Evolutionary conservation across 306 rosid species (phyloP).

Genomic region (Fragaria vesca): DNA sequence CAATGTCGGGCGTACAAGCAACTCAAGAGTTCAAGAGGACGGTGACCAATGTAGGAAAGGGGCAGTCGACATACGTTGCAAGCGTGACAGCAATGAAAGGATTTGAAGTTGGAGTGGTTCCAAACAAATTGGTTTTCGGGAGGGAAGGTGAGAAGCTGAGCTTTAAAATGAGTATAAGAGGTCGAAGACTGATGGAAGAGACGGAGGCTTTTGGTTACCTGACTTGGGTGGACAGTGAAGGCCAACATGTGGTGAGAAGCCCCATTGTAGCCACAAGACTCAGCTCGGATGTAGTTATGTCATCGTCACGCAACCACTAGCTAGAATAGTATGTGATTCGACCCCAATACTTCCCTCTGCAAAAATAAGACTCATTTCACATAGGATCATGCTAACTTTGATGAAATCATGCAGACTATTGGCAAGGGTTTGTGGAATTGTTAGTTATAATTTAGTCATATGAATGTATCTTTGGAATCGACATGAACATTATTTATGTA

Average conservation of each 20-base stretch:
- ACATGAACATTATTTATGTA: background rate
- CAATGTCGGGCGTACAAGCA: background rate
- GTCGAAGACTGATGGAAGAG: slow-evolving; percentile 18
- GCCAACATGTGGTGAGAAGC: slow-evolving; percentile 46
- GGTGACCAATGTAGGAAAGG: slow-evolving; percentile 53
- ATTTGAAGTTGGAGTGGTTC: slow-evolving; percentile 37
- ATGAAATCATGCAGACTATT: background rate
- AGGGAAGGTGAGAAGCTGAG: slow-evolving; percentile 38
- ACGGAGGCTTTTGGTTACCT: slow-evolving; percentile 44
- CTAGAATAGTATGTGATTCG: background rate
- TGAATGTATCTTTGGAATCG: background rate
- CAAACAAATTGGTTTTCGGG: slow-evolving; percentile 42
- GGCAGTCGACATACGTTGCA: slow-evolving; percentile 40
- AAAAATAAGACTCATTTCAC: background rate
- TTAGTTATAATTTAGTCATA: background rate
- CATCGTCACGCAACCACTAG: background rate
- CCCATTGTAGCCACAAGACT: slow-evolving; percentile 55
- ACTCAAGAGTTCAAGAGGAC: slow-evolving; percentile 45
- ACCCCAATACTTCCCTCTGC: background rate
- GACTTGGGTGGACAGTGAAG: slow-evolving; percentile 42
- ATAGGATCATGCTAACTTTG: background rate
- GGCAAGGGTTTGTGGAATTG: background rate
- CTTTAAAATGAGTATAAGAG: slow-evolving; percentile 46
- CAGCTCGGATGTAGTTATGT: slow-evolving; percentile 1
- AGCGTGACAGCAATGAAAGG: slow-evolving; percentile 37